Evolutionary conservation across 2,329 filamentous ascomycete species (phyloP), one percentile per base, ranked within the genome.

Genomic region (Myriosclerotinia curreyana): DNA sequence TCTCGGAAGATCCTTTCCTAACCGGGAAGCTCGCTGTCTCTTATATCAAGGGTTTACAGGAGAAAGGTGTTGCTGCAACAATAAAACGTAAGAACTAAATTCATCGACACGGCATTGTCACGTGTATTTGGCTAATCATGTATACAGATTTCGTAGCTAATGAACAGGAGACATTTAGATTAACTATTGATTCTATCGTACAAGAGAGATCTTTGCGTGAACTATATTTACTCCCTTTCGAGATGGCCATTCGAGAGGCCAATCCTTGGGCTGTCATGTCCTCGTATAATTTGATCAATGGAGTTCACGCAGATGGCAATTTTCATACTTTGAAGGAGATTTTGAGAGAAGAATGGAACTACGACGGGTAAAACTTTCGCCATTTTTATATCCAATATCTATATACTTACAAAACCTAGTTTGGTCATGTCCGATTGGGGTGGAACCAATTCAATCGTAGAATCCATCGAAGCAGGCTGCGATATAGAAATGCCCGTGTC

Each of bases 1-100:
- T 92, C 74, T 92, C 89, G 0, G 91, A 95, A 75, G 91, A 95
- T 69, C 91, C 91, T 0, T 82, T 88, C 12, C 80, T 96, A 6
- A 91, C 90, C 0, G 90, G 90, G 40, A 89, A 87, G 67, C 78
- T 92, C 66, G 88, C 89, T 15, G 84, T 88, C 0, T 83, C 88
- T 66, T 90, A 90, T 67, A 87, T 91, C 72, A 86, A 84, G 55
- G 89, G 89, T 9, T 79, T 90, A 62, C 91, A 95, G 72, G 86
- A 87, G 31, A 87, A 86, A 66, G 87, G 88, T 0, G 83, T 95
- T 46, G 86, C 87, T 9, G 89, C 91, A 14, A 91, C 90, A 0
- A 86, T 93, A 69, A 95, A 95, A 79, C 91, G 89, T 85, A 68
- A 68, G 79, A 75, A 5, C 4, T 2, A 22, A 31, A 44, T 20